Conservation (phyloP, 1,284 basidiomycete species). For the Ceratobasidium sp. region DNA sequence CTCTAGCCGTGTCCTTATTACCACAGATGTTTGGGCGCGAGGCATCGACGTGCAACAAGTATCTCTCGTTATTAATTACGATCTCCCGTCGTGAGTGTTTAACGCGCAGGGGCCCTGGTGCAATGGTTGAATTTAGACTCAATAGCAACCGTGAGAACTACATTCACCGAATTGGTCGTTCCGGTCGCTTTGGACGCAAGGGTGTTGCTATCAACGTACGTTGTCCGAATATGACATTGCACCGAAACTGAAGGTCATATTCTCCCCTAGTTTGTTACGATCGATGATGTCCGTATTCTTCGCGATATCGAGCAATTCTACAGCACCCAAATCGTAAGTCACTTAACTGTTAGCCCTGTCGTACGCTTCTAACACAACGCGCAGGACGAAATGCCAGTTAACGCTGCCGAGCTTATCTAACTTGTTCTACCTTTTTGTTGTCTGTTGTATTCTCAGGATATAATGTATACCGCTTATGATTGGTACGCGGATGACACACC, state of each 20-base stretch:
- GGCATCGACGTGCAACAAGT: slow-evolving; percentile 99
- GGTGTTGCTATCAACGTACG: slow-evolving; percentile 90
- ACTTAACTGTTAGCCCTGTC: slow-evolving; percentile 28
- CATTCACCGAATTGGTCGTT: slow-evolving; percentile 96
- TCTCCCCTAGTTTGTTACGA: slow-evolving; percentile 80
- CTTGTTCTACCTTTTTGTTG: slow-evolving; percentile 26
- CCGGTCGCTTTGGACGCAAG: slow-evolving; percentile 94
- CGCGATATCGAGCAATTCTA: slow-evolving; percentile 92
- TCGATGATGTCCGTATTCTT: slow-evolving; percentile 89
- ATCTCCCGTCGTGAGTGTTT: slow-evolving; percentile 82
- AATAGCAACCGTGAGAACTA: slow-evolving; percentile 93
- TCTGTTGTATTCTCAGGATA: slow-evolving; percentile 31
- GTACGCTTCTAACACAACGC: slow-evolving; percentile 46
- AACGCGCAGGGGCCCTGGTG: slow-evolving; percentile 5
- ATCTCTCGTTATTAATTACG: slow-evolving; percentile 98
- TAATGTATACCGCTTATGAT: slow-evolving; percentile 35
- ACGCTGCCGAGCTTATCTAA: slow-evolving; percentile 86
- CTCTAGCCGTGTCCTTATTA: slow-evolving; percentile 92
- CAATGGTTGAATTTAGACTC: slow-evolving; percentile 22
- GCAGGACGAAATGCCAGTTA: slow-evolving; percentile 94
- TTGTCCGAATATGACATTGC: slow-evolving; percentile 29
- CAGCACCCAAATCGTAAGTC: slow-evolving; percentile 85
- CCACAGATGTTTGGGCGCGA: slow-evolving; percentile 98
- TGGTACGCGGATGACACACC: slow-evolving; percentile 15
- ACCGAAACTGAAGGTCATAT: slow-evolving; percentile 47